These are phyloP conservation scores for Phycomyces blakesleeanus DNA, from an alignment of 192 early-diverging fungal genomes.

Conservation along the genomic window DNA sequence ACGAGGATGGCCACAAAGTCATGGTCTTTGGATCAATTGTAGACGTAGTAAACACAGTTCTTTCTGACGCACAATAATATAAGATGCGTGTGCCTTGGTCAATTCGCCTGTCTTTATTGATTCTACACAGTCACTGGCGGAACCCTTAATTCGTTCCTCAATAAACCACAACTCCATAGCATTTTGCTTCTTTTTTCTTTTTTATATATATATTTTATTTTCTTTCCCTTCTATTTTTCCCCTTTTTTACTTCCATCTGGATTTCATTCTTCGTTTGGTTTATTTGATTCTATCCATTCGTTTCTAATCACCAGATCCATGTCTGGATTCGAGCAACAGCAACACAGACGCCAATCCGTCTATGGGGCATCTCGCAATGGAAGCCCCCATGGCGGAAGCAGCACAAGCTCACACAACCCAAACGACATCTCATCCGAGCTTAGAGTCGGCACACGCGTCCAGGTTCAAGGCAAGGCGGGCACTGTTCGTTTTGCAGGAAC, in stretches of 20 bases:
- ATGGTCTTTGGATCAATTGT: constrained; percentile 62
- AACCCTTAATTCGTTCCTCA: too few species aligned
- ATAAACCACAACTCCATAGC: too few species aligned
- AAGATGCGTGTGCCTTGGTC: too few species aligned
- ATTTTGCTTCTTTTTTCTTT: too few species aligned
- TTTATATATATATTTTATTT: too few species aligned
- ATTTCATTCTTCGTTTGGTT: too few species aligned
- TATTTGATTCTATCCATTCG: too few species aligned
- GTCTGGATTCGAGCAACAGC: constrained; percentile 4
- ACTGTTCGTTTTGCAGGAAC: constrained; percentile 77
- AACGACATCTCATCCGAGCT: constrained; percentile 24
- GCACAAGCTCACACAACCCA: constrained; percentile 7
- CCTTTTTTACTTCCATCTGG: too few species aligned
- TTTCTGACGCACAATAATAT: too few species aligned
- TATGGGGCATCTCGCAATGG: not conserved
- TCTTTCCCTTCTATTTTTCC: too few species aligned
- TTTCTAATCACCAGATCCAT: not conserved
- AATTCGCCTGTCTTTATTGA: too few species aligned
- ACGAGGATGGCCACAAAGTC: constrained; percentile 42
- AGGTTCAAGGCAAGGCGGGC: constrained; percentile 53
- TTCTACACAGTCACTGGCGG: too few species aligned
- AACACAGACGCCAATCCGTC: constrained; percentile 6
- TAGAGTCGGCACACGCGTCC: constrained; percentile 44
- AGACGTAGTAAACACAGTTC: constrained; percentile 59
- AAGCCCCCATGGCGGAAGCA: not conserved